Evolutionary conservation across 306 rosid genomes (phyloP).

Genomic region (Sechiopsis laciniata): DNA sequence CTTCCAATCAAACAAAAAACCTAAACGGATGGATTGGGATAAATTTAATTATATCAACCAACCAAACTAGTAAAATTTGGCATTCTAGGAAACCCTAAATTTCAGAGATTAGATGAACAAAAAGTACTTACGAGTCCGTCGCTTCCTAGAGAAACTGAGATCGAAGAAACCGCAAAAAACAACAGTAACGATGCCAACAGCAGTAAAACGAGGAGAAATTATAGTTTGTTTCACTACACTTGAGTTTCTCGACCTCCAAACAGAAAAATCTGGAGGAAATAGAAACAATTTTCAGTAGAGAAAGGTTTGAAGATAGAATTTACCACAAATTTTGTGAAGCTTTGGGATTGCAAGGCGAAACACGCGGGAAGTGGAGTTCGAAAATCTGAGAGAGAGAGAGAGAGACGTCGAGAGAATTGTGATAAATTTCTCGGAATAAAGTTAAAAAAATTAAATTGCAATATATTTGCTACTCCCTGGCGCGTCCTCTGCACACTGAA

Average conservation of each 20-base stretch:
- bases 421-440: too few species aligned
- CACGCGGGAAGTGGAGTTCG: constrained; percentile 18
- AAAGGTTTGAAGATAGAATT: not conserved
- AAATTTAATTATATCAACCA: too few species aligned
- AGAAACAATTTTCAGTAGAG: not conserved
- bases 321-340: not conserved
- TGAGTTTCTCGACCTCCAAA: not conserved
- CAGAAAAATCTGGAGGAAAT: not conserved
- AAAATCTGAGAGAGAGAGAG: not conserved
- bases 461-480: too few species aligned
- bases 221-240: not conserved
- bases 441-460: too few species aligned
- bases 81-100: constrained; percentile 19
- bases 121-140: not conserved
- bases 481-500: too few species aligned
- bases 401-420: not conserved
- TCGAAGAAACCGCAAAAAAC: not conserved
- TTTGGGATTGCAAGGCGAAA: constrained; percentile 6
- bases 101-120: not conserved
- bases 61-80: not conserved
- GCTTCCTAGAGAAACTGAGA: constrained; percentile 13
- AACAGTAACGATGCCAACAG: not conserved
- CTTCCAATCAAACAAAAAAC: too few species aligned
- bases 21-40: too few species aligned
- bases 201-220: not conserved